Conservation (phyloP, 495 filamentous ascomycete genomes). For the Melanomma pulvis-pyrius region DNA sequence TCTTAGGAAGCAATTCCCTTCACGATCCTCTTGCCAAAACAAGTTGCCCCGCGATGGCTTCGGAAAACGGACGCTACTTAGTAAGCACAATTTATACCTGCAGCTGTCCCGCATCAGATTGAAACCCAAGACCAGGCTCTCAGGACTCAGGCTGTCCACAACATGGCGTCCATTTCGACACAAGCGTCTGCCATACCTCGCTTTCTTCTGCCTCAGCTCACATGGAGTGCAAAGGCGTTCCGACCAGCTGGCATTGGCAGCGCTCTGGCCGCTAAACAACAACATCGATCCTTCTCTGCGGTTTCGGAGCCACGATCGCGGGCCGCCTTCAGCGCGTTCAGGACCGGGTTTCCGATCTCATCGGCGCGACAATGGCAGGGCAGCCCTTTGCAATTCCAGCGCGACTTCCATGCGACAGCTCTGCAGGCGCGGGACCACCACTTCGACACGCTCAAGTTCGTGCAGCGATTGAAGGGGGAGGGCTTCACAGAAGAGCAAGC, state of each 20-base stretch:
- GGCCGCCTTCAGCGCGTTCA: background rate
- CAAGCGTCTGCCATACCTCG: constrained; percentile 30
- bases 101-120: too few relatives aligned
- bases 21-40: background rate
- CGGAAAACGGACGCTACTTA: too few relatives aligned
- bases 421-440: constrained; percentile 76
- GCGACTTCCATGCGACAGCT: constrained; percentile 68
- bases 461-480: constrained; percentile 83
- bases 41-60: background rate
- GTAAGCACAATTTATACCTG: too few relatives aligned
- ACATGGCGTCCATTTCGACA: constrained; percentile 18
- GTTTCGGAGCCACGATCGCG: background rate
- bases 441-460: constrained; percentile 97
- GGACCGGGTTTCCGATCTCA: background rate
- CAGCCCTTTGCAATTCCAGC: background rate
- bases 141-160: background rate
- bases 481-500: constrained; percentile 96
- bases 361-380: background rate
- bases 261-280: constrained; percentile 7
- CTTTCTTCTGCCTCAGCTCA: constrained; percentile 33
- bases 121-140: background rate
- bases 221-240: constrained; percentile 9
- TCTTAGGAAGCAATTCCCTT: background rate
- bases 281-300: background rate
- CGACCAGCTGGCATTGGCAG: constrained; percentile 6